A percentile compares a stretch with the other conserved stretches of the same genome.
Conservation (phyloP, 1,139 yeast genomes). For the Hansenula sp. region DNA sequence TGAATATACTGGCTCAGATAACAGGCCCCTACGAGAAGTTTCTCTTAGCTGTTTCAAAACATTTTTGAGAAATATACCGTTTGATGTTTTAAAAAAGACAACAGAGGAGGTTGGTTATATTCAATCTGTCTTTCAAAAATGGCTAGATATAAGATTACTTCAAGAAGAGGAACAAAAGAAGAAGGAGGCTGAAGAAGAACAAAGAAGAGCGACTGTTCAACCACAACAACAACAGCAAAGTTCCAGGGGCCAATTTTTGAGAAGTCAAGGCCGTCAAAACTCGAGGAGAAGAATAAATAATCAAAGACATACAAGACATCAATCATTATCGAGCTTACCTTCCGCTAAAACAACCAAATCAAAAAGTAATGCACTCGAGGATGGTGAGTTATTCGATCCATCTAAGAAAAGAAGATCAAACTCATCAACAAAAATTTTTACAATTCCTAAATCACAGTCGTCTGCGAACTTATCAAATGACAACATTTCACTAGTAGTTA, state of each 20-base stretch:
- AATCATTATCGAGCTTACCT: not conserved
- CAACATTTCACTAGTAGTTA: constrained; percentile 9
- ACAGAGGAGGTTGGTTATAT: constrained; percentile 4
- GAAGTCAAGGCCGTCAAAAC: not conserved
- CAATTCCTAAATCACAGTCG: not conserved
- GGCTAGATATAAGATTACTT: constrained; percentile 8
- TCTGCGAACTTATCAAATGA: constrained; percentile 2
- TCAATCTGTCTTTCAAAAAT: constrained; percentile 5
- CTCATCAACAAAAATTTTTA: not conserved
- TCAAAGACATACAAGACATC: not conserved
- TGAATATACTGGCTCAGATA: not conserved
- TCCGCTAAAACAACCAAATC: not conserved
- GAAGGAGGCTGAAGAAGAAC: not conserved
- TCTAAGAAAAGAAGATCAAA: constrained; percentile 1
- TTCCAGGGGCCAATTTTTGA: not conserved
- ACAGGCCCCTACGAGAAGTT: not conserved
- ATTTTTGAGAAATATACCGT: constrained; percentile 11
- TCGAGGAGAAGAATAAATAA: not conserved
- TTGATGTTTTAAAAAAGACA: constrained; percentile 6
- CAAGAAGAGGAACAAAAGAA: not conserved
- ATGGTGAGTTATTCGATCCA: not conserved
- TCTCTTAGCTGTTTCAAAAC: constrained; percentile 3
- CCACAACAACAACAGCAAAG: not conserved
- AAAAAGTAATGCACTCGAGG: not conserved
- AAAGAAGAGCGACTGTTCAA: not conserved